phyloP scores from a whole-genome alignment of 2,329 filamentous ascomycete genomes.

The Apiospora phragmitis region DNA sequence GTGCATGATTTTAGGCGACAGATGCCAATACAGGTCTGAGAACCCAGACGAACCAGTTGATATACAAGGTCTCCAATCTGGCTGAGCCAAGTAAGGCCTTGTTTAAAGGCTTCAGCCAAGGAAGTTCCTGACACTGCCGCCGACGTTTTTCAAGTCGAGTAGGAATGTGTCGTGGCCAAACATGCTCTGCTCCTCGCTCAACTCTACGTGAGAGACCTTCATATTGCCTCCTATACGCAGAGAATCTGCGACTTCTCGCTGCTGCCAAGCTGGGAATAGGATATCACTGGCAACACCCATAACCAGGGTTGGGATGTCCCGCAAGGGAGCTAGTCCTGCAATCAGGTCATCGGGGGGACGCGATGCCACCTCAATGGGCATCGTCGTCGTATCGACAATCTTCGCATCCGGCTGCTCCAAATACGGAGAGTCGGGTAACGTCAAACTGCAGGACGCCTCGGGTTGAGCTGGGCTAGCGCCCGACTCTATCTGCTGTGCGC shows the following conservation, averaged over 20 bases:
- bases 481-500: slow-evolving; percentile 57
- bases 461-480: slow-evolving; percentile 34
- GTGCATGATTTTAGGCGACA: background rate
- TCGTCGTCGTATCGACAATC: slow-evolving; percentile 28
- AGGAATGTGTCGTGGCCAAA: slow-evolving; percentile 98
- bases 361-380: slow-evolving; percentile 33
- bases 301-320: slow-evolving; percentile 79
- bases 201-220: slow-evolving; percentile 81
- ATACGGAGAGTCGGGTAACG: slow-evolving; percentile 80
- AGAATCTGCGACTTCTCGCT: slow-evolving; percentile 87
- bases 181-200: slow-evolving; percentile 90
- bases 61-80: background rate
- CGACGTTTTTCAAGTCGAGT: slow-evolving; percentile 88
- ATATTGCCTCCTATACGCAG: slow-evolving; percentile 76
- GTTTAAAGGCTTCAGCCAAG: slow-evolving; percentile 51
- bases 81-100: background rate
- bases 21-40: background rate
- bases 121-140: slow-evolving; percentile 79
- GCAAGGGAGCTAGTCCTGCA: slow-evolving; percentile 68
- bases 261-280: slow-evolving; percentile 96
- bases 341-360: slow-evolving; percentile 79
- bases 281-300: slow-evolving; percentile 96
- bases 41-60: background rate
- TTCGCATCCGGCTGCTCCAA: slow-evolving; percentile 70
- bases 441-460: slow-evolving; percentile 71